Conservation (phyloP, 306 rosid species). For the Quercus variabilis region DNA sequence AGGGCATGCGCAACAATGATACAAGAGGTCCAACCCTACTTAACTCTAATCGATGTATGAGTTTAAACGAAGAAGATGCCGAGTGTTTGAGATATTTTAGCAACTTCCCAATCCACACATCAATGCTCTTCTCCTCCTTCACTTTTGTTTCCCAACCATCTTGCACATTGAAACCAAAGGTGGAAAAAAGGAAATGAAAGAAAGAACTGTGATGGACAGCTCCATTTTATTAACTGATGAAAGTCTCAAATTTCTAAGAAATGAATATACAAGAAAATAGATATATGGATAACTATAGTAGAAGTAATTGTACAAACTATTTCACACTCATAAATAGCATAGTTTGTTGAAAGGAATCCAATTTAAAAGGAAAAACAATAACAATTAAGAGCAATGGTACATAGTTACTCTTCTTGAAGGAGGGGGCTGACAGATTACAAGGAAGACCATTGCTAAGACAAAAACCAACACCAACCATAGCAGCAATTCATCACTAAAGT, state of each 20-base stretch:
- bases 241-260: background rate
- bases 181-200: background rate
- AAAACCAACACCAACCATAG: constrained; percentile 31
- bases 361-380: too few relatives aligned
- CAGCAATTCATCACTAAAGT: background rate
- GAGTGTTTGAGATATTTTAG: too few relatives aligned
- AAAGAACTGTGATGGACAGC: background rate
- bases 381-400: constrained; percentile 24
- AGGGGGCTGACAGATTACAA: constrained; percentile 22
- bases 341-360: background rate
- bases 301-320: background rate
- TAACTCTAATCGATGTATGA: too few relatives aligned
- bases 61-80: too few relatives aligned
- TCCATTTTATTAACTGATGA: background rate
- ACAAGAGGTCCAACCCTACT: too few relatives aligned
- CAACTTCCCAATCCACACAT: too few relatives aligned
- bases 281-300: background rate
- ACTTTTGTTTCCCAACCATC: background rate
- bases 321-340: too few relatives aligned
- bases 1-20: too few relatives aligned
- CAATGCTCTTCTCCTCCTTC: too few relatives aligned
- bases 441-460: constrained; percentile 38
- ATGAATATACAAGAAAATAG: background rate
- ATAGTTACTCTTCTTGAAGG: constrained; percentile 31
- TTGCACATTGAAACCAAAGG: background rate